Conservation (phyloP, 1,139 yeast species). For the Lodderomyces oxycetoniae region DNA sequence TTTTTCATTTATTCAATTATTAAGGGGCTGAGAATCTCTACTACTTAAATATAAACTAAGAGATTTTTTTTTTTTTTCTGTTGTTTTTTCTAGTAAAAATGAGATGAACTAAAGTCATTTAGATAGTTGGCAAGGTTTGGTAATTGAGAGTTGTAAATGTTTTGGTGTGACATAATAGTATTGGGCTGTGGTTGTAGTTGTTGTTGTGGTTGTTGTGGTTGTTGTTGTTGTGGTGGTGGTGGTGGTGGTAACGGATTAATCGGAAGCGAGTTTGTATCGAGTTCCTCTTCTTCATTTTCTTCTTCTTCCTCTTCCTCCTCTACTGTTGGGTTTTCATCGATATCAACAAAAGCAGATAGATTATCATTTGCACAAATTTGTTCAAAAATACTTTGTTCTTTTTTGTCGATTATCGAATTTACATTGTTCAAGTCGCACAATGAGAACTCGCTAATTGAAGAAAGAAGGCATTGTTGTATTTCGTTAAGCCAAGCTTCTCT, state of each 20-base stretch:
- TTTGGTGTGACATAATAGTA: constrained; percentile 3
- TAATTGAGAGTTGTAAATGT: constrained; percentile 6
- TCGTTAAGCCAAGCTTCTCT: constrained; percentile 13
- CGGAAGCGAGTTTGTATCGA: constrained; percentile 1
- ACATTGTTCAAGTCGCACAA: constrained; percentile 14
- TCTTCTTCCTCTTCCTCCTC: constrained; percentile 11
- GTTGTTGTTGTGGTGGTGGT: constrained; percentile 2
- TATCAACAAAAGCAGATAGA: constrained; percentile 14
- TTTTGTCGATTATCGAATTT: constrained; percentile 11
- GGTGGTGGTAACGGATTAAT: constrained; percentile 2
- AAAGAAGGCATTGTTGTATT: constrained; percentile 9
- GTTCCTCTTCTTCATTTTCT: constrained; percentile 5
- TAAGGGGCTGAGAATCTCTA: no score
- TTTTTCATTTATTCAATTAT: no score
- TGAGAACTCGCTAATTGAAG: constrained; percentile 13
- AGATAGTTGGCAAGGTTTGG: constrained; percentile 5
- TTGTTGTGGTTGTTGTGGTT: constrained; percentile 3
- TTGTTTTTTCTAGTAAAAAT: constrained; percentile 6
- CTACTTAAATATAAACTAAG: no score
- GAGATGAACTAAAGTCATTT: constrained; percentile 11
- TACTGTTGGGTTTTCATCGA: constrained; percentile 10
- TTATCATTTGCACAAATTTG: constrained; percentile 16
- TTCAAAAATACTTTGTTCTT: constrained; percentile 14
- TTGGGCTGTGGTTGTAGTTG: background rate
- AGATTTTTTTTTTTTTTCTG: no score